phyloP scores from a whole-genome alignment of 2,329 filamentous ascomycete genomes.

The Calonectria honghensis region DNA sequence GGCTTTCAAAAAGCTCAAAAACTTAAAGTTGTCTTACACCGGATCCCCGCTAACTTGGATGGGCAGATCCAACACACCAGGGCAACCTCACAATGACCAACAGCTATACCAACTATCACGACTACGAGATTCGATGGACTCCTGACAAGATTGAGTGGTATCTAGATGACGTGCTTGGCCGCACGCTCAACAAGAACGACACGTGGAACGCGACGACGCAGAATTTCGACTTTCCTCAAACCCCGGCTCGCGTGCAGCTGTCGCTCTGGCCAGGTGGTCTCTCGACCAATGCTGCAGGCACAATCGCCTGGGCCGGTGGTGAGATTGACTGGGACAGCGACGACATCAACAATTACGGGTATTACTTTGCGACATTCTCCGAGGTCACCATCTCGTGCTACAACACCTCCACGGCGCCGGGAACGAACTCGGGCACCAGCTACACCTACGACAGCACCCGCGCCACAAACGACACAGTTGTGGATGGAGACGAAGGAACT shows the following conservation, averaged over 20 bases:
- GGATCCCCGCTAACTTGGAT: neutral
- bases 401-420: constrained; percentile 76
- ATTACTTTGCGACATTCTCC: constrained; percentile 89
- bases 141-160: constrained; percentile 91
- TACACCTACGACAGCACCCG: constrained; percentile 83
- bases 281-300: constrained; percentile 85
- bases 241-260: constrained; percentile 91
- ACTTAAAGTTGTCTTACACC: neutral
- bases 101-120: constrained; percentile 87
- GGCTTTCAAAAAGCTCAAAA: neutral
- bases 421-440: constrained; percentile 79
- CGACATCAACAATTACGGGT: constrained; percentile 87
- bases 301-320: constrained; percentile 93
- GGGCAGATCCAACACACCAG: constrained; percentile 82
- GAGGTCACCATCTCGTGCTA: constrained; percentile 90
- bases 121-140: constrained; percentile 95
- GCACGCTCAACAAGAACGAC: constrained; percentile 83
- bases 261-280: constrained; percentile 98
- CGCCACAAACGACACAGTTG: constrained; percentile 85
- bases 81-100: constrained; percentile 81
- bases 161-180: constrained; percentile 86
- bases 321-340: constrained; percentile 87
- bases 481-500: constrained; percentile 84
- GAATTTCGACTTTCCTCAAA: constrained; percentile 92
- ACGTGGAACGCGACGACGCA: constrained; percentile 92